Percentiles rank a stretch among this genome's conserved stretches.
Conservation (phyloP, 345 rosid genomes). For the Citrus mangshanensis region DNA sequence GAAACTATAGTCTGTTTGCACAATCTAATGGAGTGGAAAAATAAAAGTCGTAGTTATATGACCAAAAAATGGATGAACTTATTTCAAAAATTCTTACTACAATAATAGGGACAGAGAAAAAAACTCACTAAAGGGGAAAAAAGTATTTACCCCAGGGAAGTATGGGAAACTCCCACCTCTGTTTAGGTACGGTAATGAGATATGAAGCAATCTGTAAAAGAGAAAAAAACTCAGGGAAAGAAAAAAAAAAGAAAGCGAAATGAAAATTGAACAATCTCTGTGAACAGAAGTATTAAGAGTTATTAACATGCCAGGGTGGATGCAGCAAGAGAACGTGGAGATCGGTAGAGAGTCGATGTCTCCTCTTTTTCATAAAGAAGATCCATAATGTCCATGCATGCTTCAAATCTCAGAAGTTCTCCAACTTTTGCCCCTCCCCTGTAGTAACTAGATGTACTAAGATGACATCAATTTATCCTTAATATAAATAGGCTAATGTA, state of each 20-base stretch:
- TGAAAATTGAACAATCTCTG: neutral
- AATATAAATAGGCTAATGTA: neutral
- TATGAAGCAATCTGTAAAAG: slow-evolving; percentile 66
- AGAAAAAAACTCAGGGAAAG: slow-evolving; percentile 14
- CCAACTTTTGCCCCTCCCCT: slow-evolving; percentile 77
- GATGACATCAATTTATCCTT: neutral
- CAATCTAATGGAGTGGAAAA: neutral
- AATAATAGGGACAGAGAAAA: neutral
- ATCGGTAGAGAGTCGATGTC: slow-evolving; percentile 39
- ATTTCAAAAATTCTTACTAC: neutral
- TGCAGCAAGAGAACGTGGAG: slow-evolving; percentile 66
- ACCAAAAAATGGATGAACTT: neutral
- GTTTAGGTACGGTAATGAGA: slow-evolving; percentile 63
- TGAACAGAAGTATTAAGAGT: neutral
- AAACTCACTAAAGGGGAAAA: neutral
- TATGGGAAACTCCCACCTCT: slow-evolving; percentile 70
- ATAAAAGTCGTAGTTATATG: neutral
- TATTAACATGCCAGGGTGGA: slow-evolving; percentile 54
- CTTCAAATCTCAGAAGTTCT: slow-evolving; percentile 59
- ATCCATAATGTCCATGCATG: slow-evolving; percentile 86
- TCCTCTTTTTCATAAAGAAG: slow-evolving; percentile 80
- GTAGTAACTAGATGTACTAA: neutral
- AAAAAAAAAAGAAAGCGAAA: neutral
- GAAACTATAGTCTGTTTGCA: neutral
- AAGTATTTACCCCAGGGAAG: slow-evolving; percentile 74